These are phyloP conservation scores for Dendrocalamus latiflorus DNA, from an alignment of 202 grass and related monocot species.

Conservation along the genomic window DNA sequence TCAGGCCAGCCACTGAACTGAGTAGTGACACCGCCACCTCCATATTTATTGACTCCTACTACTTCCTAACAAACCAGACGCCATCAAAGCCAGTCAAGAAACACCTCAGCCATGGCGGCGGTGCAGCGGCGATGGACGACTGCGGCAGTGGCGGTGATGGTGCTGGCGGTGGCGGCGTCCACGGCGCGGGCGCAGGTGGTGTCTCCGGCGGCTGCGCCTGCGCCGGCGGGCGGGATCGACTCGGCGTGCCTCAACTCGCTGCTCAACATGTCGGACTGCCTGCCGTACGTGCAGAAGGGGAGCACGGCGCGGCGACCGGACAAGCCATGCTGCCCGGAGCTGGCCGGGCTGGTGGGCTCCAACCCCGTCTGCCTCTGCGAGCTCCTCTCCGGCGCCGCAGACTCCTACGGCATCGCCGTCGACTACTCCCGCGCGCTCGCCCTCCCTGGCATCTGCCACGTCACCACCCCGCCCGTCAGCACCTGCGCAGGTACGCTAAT, in stretches of 20 bases:
- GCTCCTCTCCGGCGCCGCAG: constrained; percentile 67
- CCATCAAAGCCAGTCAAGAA: neutral
- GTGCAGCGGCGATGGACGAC: neutral
- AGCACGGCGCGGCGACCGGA: constrained; percentile 53
- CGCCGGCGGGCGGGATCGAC: neutral
- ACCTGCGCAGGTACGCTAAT: constrained; percentile 40
- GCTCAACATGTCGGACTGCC: constrained; percentile 78
- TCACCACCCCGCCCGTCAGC: constrained; percentile 57
- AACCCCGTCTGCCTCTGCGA: constrained; percentile 84
- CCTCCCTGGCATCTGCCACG: constrained; percentile 72
- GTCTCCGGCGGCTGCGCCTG: constrained; percentile 26
- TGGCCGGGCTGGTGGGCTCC: constrained; percentile 59
- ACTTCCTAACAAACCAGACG: neutral
- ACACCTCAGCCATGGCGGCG: neutral
- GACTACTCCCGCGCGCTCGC: constrained; percentile 66
- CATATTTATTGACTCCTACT: neutral
- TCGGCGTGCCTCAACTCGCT: constrained; percentile 48
- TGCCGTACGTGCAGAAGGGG: constrained; percentile 67
- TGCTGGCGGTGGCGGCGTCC: neutral
- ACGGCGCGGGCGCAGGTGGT: neutral
- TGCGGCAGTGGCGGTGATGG: neutral
- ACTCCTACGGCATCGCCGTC: constrained; percentile 71
- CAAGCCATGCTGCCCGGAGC: constrained; percentile 76
- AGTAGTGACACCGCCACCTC: neutral
- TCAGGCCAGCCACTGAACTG: neutral